A percentile compares a stretch with the other conserved stretches of the same genome.
phyloP scores from a whole-genome alignment of 306 rosid species.

The Rosa rugosa region DNA sequence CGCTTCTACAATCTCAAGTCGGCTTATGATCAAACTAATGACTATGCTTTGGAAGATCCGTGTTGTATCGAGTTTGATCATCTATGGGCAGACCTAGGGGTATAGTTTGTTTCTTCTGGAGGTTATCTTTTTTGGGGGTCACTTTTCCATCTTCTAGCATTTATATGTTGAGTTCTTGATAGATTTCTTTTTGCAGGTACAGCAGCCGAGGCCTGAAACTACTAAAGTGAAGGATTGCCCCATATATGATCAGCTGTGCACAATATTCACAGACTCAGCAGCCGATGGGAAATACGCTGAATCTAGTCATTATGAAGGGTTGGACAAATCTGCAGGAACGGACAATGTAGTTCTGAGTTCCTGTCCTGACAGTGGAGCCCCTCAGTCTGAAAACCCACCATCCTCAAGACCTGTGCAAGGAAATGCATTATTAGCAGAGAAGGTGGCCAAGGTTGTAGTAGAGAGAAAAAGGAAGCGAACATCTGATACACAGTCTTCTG shows the following conservation, averaged over 20 bases:
- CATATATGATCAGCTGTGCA: conserved; percentile 78
- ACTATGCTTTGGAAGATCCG: conserved; percentile 62
- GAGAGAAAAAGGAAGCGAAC: conserved; percentile 70
- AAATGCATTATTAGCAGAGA: conserved; percentile 37
- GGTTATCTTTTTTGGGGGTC: background rate
- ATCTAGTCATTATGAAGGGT: conserved; percentile 75
- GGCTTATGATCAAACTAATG: conserved; percentile 63
- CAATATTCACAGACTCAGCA: conserved; percentile 68
- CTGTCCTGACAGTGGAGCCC: conserved; percentile 43
- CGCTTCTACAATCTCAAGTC: conserved; percentile 70
- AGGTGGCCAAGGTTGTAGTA: conserved; percentile 35
- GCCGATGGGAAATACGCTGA: conserved; percentile 80
- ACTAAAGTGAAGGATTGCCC: conserved; percentile 71
- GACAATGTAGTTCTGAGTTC: conserved; percentile 38
- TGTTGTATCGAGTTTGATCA: conserved; percentile 62
- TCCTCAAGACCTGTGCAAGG: conserved; percentile 36
- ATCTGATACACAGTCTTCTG: conserved; percentile 40
- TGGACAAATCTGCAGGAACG: conserved; percentile 49
- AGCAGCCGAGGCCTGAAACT: conserved; percentile 59
- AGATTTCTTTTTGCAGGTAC: conserved; percentile 42
- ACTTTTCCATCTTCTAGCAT: background rate
- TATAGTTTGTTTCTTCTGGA: conserved; percentile 26
- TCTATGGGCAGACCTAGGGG: conserved; percentile 74
- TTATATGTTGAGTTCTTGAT: conserved; percentile 24
- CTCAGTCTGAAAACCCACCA: conserved; percentile 39